Base-by-base conservation (phyloP, 176 grass and related monocot genomes). In the Triticum aestivum region DNA sequence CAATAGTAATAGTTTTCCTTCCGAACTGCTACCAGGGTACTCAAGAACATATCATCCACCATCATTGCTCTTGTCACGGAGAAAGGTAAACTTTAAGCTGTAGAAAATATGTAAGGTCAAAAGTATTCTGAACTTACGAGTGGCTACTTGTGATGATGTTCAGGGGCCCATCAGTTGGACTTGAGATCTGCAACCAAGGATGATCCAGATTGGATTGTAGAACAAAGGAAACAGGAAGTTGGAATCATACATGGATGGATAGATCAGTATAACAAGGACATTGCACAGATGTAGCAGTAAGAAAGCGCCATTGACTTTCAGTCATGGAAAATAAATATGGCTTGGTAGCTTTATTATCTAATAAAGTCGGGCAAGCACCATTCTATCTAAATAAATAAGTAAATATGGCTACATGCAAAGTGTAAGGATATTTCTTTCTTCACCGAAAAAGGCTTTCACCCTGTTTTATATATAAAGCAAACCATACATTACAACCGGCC, bases 21-120 rank as follows among this genome's bases (percentile, higher is more conserved):
- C 20, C 24, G 8, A 69, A 27, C 59, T 79, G 61, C 82, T 82
- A 89, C 27, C 85, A 98, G 93, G 90, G 93, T 94, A 12, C 91
- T 98, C 62, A 98, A 92, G 74, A 98, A 91, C 77, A 94, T 98
- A 81, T 98, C 96, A 78, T 86, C 88, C 65, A 98, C 88, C 86
- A 95, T 98, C 73, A 63, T 89, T 34, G 93, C 96, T 77, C 91
- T 98, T 75, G 93, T 95, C 65, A 89, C 96, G 14, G 81, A 92
- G 30, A 89, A 95, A 89, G 93, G 96, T 95, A 14, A 89, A 81
- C 20, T 34, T 8, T 58, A 34, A 61, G 24, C 8, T 47, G 78
- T 8, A 65, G 17, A 58, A 21, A 20, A 66, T 12, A 56, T 37
- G 12, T 27, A 87, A 47, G 47, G 9, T 39, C 41, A 34, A 6